phyloP scores from a whole-genome alignment of 2,329 filamentous ascomycete species.

The Penicillium crustosum region DNA sequence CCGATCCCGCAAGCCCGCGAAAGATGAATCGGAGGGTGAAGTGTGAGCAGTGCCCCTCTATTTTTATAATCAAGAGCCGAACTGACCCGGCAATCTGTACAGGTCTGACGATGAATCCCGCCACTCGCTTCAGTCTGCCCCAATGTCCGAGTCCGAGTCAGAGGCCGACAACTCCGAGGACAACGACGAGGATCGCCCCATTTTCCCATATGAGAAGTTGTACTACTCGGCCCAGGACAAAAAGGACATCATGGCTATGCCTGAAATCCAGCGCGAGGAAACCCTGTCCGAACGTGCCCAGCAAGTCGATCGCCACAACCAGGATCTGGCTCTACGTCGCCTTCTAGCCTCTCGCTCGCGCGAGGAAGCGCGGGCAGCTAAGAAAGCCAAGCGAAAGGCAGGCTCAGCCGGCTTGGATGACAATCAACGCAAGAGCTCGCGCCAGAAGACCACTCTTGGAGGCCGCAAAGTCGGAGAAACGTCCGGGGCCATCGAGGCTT shows the following conservation, averaged over 20 bases:
- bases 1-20: constrained; percentile 50
- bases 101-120: constrained; percentile 70
- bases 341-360: constrained; percentile 69
- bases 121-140: constrained; percentile 74
- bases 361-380: constrained; percentile 54
- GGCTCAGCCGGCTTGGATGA: constrained; percentile 77
- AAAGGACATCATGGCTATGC: constrained; percentile 75
- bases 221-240: constrained; percentile 74
- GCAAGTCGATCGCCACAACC: constrained; percentile 76
- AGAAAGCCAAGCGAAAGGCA: constrained; percentile 70
- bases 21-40: constrained; percentile 77
- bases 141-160: constrained; percentile 89
- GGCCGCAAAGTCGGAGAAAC: constrained; percentile 67
- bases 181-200: constrained; percentile 52
- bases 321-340: constrained; percentile 77
- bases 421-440: constrained; percentile 68
- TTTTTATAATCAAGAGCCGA: constrained; percentile 12
- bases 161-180: constrained; percentile 61
- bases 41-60: constrained; percentile 60
- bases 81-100: constrained; percentile 1
- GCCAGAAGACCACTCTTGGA: constrained; percentile 67
- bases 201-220: constrained; percentile 82
- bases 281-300: constrained; percentile 84
- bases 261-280: constrained; percentile 87
- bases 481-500: constrained; percentile 71